These are phyloP conservation scores for Cystobasidium slooffiae DNA, from an alignment of 1,284 basidiomycete species.

Conservation along the genomic window DNA sequence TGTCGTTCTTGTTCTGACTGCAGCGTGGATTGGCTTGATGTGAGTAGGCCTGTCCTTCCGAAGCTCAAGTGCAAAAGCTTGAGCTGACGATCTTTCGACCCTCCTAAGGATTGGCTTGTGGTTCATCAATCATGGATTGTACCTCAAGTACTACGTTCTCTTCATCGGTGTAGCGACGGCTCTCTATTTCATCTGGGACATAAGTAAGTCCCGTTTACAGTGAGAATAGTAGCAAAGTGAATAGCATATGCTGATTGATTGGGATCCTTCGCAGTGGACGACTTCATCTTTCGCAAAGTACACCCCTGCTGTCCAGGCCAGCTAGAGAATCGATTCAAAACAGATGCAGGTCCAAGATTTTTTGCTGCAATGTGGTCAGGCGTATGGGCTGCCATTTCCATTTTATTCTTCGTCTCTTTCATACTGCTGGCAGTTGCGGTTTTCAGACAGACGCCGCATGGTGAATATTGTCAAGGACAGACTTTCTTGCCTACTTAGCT, in stretches of 20 bases:
- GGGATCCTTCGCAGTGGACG: constrained; percentile 29
- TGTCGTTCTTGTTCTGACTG: constrained; percentile 8
- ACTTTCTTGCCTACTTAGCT: constrained; percentile 42
- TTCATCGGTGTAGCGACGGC: constrained; percentile 94
- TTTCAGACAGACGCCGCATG: constrained; percentile 45
- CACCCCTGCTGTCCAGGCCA: constrained; percentile 35
- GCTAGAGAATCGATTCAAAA: constrained; percentile 24
- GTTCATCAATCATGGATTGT: constrained; percentile 76
- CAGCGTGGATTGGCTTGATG: constrained; percentile 58
- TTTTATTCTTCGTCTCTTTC: constrained; percentile 43
- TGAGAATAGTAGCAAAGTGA: not conserved
- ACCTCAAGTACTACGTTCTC: constrained; percentile 68
- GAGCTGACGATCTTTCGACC: not conserved
- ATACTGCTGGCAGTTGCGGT: constrained; percentile 35
- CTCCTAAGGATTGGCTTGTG: constrained; percentile 65
- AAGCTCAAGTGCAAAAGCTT: not conserved
- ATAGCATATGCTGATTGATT: not conserved
- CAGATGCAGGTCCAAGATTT: constrained; percentile 24
- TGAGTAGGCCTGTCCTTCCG: constrained; percentile 57
- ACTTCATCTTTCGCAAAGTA: constrained; percentile 43
- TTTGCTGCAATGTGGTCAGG: constrained; percentile 2
- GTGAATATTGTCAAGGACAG: constrained; percentile 42
- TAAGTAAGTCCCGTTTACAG: constrained; percentile 14
- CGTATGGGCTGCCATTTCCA: constrained; percentile 26
- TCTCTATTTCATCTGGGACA: constrained; percentile 85